Percentiles rank a stretch among this genome's conserved stretches.
These are phyloP conservation scores for Naganishia cerealis DNA, from an alignment of 1,284 basidiomycete species.

Conservation along the genomic window DNA sequence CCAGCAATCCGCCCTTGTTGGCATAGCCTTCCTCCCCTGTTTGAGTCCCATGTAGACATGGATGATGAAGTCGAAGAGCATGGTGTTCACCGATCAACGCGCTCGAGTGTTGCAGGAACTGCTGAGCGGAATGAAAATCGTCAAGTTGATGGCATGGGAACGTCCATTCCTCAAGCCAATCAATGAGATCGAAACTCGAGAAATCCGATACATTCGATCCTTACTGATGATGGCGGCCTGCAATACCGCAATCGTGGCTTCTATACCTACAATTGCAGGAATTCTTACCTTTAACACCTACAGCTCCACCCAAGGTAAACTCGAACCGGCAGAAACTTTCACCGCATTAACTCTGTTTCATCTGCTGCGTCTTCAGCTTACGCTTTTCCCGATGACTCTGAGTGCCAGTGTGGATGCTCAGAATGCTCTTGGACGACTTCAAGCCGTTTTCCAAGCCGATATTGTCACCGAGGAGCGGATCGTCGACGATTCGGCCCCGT, in stretches of 20 bases:
- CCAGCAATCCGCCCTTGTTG: slow-evolving; percentile 57
- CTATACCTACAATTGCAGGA: slow-evolving; percentile 66
- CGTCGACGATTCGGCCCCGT: slow-evolving; percentile 56
- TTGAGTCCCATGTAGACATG: slow-evolving; percentile 65
- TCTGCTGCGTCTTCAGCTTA: slow-evolving; percentile 55
- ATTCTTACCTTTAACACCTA: slow-evolving; percentile 77
- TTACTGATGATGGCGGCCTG: slow-evolving; percentile 72
- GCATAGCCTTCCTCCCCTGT: slow-evolving; percentile 69
- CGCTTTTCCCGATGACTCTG: slow-evolving; percentile 51
- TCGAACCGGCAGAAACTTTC: slow-evolving; percentile 72
- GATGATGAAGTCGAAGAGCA: slow-evolving; percentile 75
- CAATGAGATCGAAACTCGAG: slow-evolving; percentile 67
- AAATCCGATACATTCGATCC: slow-evolving; percentile 74
- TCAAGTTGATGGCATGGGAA: slow-evolving; percentile 69
- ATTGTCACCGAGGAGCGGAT: slow-evolving; percentile 62
- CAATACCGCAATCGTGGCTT: slow-evolving; percentile 58
- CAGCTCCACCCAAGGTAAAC: slow-evolving; percentile 63
- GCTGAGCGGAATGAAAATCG: slow-evolving; percentile 79
- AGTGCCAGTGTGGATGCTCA: slow-evolving; percentile 61
- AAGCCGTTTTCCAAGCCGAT: slow-evolving; percentile 75
- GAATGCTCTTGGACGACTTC: slow-evolving; percentile 67
- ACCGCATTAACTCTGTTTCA: slow-evolving; percentile 72
- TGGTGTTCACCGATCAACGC: slow-evolving; percentile 74
- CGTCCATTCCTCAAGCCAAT: slow-evolving; percentile 68
- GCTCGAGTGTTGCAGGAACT: slow-evolving; percentile 62